Base-by-base conservation (phyloP, 2,329 filamentous ascomycete genomes). In the Aspergillus terreus region DNA sequence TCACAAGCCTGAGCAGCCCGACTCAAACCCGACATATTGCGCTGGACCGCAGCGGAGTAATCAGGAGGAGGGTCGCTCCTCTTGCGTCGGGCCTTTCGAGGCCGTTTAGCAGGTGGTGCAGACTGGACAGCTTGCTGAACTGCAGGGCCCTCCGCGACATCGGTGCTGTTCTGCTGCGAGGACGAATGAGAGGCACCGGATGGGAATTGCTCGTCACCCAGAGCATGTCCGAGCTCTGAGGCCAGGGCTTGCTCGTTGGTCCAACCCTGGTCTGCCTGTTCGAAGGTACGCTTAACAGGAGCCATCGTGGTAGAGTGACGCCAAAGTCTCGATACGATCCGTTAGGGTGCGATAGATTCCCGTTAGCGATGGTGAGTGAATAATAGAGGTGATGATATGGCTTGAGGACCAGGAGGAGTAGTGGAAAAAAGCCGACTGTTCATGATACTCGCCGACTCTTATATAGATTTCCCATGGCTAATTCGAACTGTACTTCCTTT, bases 1-100 rank as follows among this genome's bases (percentile, higher is more conserved):
- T 65, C 62, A 58, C 65, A 68, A 15, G 65, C 62, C 33, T 64
- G 57, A n/a, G 47, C 55, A 11, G 59, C 58, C 12, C 59, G 54
- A 12, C 53, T 55, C 2, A 49, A n/a, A n/a, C 50, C 7, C 27
- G 10, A 53, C 21, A 33, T 33, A 10, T 61, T 49, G n/a, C 61
- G 54, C 30, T 56, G 58, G 4, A 62, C 53, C 25, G 50, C 52
- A 7, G 45, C 58, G 2, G 61, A 62, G 46, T 60, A 62, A 49
- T 65, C 57, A 53, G 61, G 35, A n/a, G 35, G 35, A 17, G 35
- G 35, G 15, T 38, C 35, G 12, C 44, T 62, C 60, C 1, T 43
- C 40, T 38, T 38, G 14, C 35, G 14, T 17, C 35, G 35, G 15
- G 33, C 11, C 33, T 35, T 35, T 35, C 33, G 11, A 4, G 14